Evolutionary conservation across 2,329 filamentous ascomycete species (phyloP), one percentile per base, ranked within the genome.

Genomic region (Neopestalotiopsis rosae): DNA sequence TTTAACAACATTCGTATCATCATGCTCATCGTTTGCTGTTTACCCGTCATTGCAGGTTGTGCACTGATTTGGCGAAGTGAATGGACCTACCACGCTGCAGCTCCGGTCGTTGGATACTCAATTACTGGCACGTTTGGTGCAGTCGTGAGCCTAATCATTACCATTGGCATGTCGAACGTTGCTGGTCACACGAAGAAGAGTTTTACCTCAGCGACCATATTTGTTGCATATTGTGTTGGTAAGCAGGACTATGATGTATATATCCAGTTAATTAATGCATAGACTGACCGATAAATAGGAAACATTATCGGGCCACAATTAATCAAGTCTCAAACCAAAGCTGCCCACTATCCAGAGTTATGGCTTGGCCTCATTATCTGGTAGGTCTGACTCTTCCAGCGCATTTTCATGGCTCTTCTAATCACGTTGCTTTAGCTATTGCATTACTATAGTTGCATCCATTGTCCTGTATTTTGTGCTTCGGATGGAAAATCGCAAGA

Each of bases 171-270:
- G 84, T 87, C 88, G 12, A 94, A 94, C 72, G 91, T 94, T 0
- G 91, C 92, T 0, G 92, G 92, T 0, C 87, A 92, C 30, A 94
- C 92, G 0, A 94, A 94, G 81, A 94, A 94, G 83, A 92, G 89
- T 71, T 90, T 92, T 74, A 93, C 92, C 85, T 90, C 92, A 0
- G 89, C 90, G 0, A 89, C 90, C 0, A 91, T 93, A 1, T 94
- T 94, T 71, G 90, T 93, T 0, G 91, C 90, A 0, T 94, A 94
- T 75, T 92, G 91, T 67, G 89, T 94, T 2, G 86, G 76, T 76
- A 24, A 59, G 68, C 65, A 24, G 7, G 34, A 12, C 7, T 66
- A 45, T 10, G 1, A 24, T 14, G 14, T n/a, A 3, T 12, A 52
- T 1, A 52, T 7, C n/a, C n/a, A 5, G 13, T 52, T 20, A 13